Base-by-base conservation (phyloP, 306 rosid species). In the Alnus rubra region DNA sequence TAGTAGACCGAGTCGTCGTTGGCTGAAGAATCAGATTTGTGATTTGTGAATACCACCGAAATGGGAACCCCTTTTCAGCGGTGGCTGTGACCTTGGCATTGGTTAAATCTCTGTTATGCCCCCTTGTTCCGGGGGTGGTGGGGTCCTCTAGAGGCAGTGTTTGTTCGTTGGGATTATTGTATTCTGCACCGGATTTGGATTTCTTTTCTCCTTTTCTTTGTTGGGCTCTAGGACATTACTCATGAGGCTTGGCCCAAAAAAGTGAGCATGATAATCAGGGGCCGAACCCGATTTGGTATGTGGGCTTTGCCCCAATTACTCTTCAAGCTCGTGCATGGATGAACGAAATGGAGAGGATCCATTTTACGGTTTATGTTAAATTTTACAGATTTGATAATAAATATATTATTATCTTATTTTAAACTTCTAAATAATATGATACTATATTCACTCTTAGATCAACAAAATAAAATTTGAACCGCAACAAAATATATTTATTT, bases 101-200 rank as follows among this genome's bases (percentile, higher is more conserved):
- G 69, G 44, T 63, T 63, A 14, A 63, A 63, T 63, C 44, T 63
- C 69, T 23, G 69, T 63, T 63, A 31, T 31, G 45, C 69, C 69
- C 69, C n/a, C 1, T 55, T 28, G 28, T 23, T 23, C 28, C 1
- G 33, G 69, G 39, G 23, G 45, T 42, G 35, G 47, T 63, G 19
- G 39, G 1, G 44, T 31, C 18, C 10, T 12, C 69, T 13, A 31
- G 5, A 13, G 69, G n/a, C 39, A 0, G 18, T 62, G 68, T 62
- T 62, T 3, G 60, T 23, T 23, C 7, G 64, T 58, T 58, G 15
- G 64, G 13, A 31, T 58, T 58, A 58, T 58, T 10, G 37, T 58
- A 58, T 58, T 58, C 37, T 19, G 64, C 35, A 58, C 35, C 9
- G 7, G 45, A 2, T 63, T 63, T 14, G 19, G n/a, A 31, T 63